Evolutionary conservation across 1,284 basidiomycete genomes (phyloP).

Genomic region (Heliocybe sulcata): DNA sequence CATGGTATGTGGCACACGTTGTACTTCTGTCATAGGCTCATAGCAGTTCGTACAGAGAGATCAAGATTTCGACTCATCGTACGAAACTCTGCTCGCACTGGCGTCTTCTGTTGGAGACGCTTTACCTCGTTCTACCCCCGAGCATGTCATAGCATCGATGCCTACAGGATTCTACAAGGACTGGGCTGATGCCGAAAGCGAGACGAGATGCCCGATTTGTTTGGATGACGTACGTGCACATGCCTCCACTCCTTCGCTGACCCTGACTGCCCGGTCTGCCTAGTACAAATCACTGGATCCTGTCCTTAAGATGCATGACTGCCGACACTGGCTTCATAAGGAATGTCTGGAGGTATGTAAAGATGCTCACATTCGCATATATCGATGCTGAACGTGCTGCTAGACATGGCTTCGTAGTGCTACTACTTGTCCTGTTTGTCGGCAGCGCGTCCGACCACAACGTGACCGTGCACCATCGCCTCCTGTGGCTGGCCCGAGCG

Average conservation of each 20-base stretch:
- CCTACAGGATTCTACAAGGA: constrained; percentile 58
- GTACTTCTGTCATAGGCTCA: not conserved
- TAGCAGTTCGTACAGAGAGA: not conserved
- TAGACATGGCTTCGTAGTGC: constrained; percentile 65
- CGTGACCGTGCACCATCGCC: not conserved
- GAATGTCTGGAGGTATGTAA: constrained; percentile 61
- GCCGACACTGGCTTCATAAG: constrained; percentile 71
- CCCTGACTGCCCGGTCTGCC: constrained; percentile 6
- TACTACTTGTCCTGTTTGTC: constrained; percentile 62
- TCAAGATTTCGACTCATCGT: not conserved
- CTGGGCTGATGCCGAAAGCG: constrained; percentile 55
- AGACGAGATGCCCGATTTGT: constrained; percentile 71
- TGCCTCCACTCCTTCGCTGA: constrained; percentile 4
- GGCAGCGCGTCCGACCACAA: constrained; percentile 23
- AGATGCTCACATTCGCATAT: not conserved
- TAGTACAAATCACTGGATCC: constrained; percentile 55
- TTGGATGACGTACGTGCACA: constrained; percentile 60
- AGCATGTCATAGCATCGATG: constrained; percentile 47
- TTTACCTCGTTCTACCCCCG: constrained; percentile 22
- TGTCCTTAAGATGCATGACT: constrained; percentile 57
- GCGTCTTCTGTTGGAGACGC: not conserved
- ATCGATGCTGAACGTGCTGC: constrained; percentile 4
- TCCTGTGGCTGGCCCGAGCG: not conserved
- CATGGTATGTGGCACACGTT: not conserved
- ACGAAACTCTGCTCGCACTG: not conserved